Percentiles rank a stretch among this genome's conserved stretches.
Conservation (phyloP, 202 grass and related monocot species). For the Panicum virgatum region DNA sequence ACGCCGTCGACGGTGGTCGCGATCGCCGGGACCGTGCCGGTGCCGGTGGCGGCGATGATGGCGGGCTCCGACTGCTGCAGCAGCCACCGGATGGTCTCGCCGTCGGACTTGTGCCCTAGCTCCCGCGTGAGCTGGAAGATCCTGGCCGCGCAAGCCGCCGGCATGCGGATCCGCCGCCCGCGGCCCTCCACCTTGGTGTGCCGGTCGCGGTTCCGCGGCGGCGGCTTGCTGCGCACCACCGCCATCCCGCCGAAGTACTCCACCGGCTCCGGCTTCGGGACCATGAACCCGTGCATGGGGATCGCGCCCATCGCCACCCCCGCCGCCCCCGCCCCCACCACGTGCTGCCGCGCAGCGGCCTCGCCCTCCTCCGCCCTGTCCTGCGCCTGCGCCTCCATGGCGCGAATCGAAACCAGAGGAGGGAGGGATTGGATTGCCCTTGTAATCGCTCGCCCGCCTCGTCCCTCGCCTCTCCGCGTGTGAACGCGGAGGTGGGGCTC, state of each 20-base stretch:
- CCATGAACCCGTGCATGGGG: conserved; percentile 64
- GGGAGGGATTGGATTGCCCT: neutral
- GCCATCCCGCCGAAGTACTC: conserved; percentile 62
- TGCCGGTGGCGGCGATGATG: conserved; percentile 82
- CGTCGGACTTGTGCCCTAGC: conserved; percentile 93
- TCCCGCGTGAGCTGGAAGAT: conserved; percentile 95
- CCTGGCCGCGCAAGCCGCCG: conserved; percentile 80
- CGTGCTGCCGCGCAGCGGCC: conserved; percentile 18
- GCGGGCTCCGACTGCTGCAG: conserved; percentile 89
- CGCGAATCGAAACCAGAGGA: neutral
- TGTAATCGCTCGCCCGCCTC: neutral
- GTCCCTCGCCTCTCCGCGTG: conserved; percentile 24
- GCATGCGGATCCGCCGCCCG: conserved; percentile 94
- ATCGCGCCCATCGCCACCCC: conserved; percentile 44
- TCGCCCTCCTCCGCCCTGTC: conserved; percentile 41
- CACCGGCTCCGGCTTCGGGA: conserved; percentile 77
- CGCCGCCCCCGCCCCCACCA: neutral
- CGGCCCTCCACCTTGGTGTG: conserved; percentile 96
- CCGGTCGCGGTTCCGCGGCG: conserved; percentile 72
- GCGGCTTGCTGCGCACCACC: conserved; percentile 50
- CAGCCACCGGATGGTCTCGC: conserved; percentile 92
- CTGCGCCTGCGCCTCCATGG: conserved; percentile 56
- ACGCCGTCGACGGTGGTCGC: conserved; percentile 76
- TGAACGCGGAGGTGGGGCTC: conserved; percentile 23
- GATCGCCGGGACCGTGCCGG: conserved; percentile 82